Percentiles rank a stretch among this genome's conserved stretches.
These are phyloP conservation scores for Passalora sequoiae DNA, from an alignment of 2,329 filamentous ascomycete genomes.

Conservation along the genomic window DNA sequence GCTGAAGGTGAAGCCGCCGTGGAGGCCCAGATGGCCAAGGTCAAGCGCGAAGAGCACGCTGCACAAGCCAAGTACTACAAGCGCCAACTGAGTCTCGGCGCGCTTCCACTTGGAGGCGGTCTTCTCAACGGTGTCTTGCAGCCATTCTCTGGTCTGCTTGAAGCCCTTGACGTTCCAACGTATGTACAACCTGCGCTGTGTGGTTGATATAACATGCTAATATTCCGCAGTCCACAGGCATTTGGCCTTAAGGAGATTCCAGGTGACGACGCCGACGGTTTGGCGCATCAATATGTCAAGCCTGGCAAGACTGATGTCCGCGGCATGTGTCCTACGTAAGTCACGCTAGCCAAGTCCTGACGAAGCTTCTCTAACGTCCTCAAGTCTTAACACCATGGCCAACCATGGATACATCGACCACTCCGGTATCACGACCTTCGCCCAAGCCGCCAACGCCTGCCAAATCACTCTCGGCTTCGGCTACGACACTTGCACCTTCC, in stretches of 20 bases:
- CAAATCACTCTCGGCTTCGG: slow-evolving; percentile 27
- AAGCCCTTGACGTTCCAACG: slow-evolving; percentile 22
- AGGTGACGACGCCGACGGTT: slow-evolving; percentile 19
- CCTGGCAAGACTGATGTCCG: slow-evolving; percentile 21
- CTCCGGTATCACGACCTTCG: slow-evolving; percentile 27
- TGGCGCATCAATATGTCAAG: slow-evolving; percentile 19
- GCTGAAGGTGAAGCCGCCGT: slow-evolving; percentile 15
- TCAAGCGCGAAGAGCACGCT: slow-evolving; percentile 16
- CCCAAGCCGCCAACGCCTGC: slow-evolving; percentile 28
- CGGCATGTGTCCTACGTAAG: slow-evolving; percentile 24
- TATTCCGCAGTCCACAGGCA: slow-evolving; percentile 17
- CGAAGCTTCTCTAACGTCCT: not conserved
- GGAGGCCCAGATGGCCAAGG: slow-evolving; percentile 8
- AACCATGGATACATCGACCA: slow-evolving; percentile 30
- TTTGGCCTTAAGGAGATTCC: slow-evolving; percentile 20
- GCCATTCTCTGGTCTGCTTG: slow-evolving; percentile 23
- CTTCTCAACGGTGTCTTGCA: slow-evolving; percentile 25
- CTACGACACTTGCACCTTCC: slow-evolving; percentile 25
- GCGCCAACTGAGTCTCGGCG: slow-evolving; percentile 9
- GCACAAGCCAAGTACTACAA: slow-evolving; percentile 19
- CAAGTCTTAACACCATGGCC: slow-evolving; percentile 25
- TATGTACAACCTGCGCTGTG: slow-evolving; percentile 9
- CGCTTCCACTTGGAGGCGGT: slow-evolving; percentile 17
- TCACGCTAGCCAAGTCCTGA: too few relatives aligned
- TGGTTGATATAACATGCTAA: slow-evolving; percentile 3